A percentile compares a stretch with the other conserved stretches of the same genome.
phyloP scores from a whole-genome alignment of 2,329 filamentous ascomycete genomes.

The Aspergillus arachidicola region DNA sequence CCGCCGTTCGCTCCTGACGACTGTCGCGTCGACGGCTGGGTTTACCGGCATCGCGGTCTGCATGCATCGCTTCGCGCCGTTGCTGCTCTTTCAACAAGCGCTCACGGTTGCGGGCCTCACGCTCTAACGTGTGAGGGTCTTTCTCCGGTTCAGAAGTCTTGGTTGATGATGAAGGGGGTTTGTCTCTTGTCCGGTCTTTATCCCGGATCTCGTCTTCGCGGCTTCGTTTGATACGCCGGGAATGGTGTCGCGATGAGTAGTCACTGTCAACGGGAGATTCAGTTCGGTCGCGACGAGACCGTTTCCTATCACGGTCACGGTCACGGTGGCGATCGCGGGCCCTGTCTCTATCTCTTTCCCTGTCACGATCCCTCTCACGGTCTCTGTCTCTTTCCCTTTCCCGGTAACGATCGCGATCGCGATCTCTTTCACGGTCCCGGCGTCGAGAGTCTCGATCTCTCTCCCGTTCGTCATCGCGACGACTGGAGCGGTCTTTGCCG shows the following conservation, averaged over 20 bases:
- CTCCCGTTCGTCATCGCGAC: conserved; percentile 34
- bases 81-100: conserved; percentile 68
- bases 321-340: conserved; percentile 33
- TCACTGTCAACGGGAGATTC: conserved; percentile 36
- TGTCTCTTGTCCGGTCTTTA: conserved; percentile 23
- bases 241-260: conserved; percentile 36
- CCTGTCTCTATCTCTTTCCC: conserved; percentile 39
- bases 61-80: conserved; percentile 55
- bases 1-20: conserved; percentile 33
- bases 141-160: conserved; percentile 44
- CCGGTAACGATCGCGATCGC: conserved; percentile 34
- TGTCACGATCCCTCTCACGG: conserved; percentile 43
- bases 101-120: conserved; percentile 67
- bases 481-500: conserved; percentile 30
- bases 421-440: conserved; percentile 46
- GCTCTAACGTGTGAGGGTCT: conserved; percentile 75
- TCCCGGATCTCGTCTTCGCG: conserved; percentile 33
- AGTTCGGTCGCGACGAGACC: conserved; percentile 45
- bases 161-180: conserved; percentile 15
- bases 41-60: conserved; percentile 30
- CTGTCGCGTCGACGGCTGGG: conserved; percentile 37
- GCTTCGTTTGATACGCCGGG: conserved; percentile 40
- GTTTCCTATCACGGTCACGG: conserved; percentile 36
- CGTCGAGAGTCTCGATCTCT: conserved; percentile 24
- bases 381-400: conserved; percentile 44